Base-by-base conservation (phyloP, 2,329 filamentous ascomycete genomes). In the Cladophialophora psammophila region DNA sequence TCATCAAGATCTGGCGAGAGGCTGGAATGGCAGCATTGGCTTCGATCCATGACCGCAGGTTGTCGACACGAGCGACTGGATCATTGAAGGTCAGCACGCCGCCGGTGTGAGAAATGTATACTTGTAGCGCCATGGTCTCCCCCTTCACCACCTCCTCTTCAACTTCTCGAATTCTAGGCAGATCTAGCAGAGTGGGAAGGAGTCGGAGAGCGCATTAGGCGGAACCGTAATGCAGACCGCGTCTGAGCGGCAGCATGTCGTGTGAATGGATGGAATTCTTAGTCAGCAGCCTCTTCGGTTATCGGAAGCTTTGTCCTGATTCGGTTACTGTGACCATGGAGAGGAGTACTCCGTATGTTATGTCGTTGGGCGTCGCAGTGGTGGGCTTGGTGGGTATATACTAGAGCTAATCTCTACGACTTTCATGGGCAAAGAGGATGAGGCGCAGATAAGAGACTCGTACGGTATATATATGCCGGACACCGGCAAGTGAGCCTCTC, bases 31-130 rank as follows among this genome's bases (percentile, higher is more conserved):
- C 86, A 61, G 89, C 91, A 75, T 90, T 87, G 73, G 86, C 86
- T 68, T 90, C 86, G 73, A 98, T 90, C 88, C 92, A 95, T 79
- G 86, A 82, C 80, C 91, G 92, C 73, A 98, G 87, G 70, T 91
- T 91, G 81, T 98, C 94, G 77, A 97, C 86, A 15, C 66, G 65
- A 20, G 68, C 50, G 26, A 52, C 50, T 2, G 66, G 59, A 31
- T 70, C 66, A 31, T 57, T 59, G 61, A 63, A 70, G 40, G 55
- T 53, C 77, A 97, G 86, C 81, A 90, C 90, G 85, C 93, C 90
- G 84, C 94, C 94, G 80, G 91, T 93, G 83, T 96, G 94, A 86
- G 93, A 93, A 78, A 97, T 90, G 84, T 93, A 92, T 81, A 97
- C 90, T 83, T 92, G 89, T 79, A 94, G 88, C 83, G 92, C 91